Evolutionary conservation across 176 grass and related monocot genomes (phyloP), one percentile per base, ranked within the genome.

Genomic region (Triticum monococcum): DNA sequence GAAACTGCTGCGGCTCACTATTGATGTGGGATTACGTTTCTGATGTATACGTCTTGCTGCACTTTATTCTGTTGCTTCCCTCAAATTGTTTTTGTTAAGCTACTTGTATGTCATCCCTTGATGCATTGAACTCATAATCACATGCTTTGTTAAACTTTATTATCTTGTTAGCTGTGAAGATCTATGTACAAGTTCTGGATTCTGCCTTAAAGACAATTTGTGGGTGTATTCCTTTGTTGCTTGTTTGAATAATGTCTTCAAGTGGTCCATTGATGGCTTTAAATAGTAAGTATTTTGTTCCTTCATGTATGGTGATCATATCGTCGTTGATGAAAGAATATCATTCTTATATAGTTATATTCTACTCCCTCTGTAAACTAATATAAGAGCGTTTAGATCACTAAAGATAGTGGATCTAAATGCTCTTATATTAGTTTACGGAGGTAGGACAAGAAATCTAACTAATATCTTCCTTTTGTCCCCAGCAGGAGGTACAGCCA

Each of bases 401-500:
- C 28, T 30, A 30, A 30, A 30, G 28, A 30, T 30, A 30, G 28
- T 30, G 28, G 28, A 30, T 30, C 28, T 30, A 30, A 30, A 30
- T 2, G 28, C 28, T 30, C 28, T 30, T 30, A 30, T 30, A 30
- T 30, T 30, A 30, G 28, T 30, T 30, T 30, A 30, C 2, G 28
- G 28, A 30, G 28, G 28, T 30, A 30, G 28, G 2, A 30, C 28
- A 61, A 67, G 26, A 73, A 43, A 76, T 63, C 35, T 40, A 16
- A 74, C 25, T 65, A 17, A 73, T 61, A 17, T 26, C 40, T 68
- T 83, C 60, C 24, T 56, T 12, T n/a, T 75, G 23, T 79, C 46
- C 85, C 11, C 67, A 91, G 86, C 84, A 78, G 0, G 90, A 94
- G 36, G 78, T 89, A 22, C 83, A 87, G 9, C 75, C 81, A 25